Evolutionary conservation across 225 moss, liverwort and hornwort species (phyloP).

Genomic region (Pseudoscleropodium purum): DNA sequence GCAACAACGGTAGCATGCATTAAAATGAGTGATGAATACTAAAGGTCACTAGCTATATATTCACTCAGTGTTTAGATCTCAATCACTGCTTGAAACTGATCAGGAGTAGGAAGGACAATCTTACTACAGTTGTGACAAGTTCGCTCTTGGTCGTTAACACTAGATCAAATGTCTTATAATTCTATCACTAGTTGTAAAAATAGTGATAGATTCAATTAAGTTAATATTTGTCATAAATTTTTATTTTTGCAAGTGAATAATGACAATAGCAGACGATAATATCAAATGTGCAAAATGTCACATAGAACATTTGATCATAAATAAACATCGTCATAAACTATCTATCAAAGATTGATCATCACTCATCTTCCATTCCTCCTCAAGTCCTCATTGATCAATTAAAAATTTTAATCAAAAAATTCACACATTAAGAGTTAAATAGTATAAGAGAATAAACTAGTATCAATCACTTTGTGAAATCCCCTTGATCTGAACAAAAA

Average conservation of each 20-base stretch:
- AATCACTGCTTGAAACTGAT: no score
- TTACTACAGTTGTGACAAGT: not conserved
- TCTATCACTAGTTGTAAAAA: not conserved
- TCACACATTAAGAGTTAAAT: rapidly evolving
- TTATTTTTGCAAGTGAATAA: not conserved
- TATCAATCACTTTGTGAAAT: rapidly evolving
- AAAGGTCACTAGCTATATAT: not conserved
- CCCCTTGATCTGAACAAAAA: not conserved
- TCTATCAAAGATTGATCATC: not conserved
- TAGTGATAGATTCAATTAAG: no score
- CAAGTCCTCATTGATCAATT: rapidly evolving
- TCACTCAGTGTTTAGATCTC: not conserved
- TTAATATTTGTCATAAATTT: not conserved
- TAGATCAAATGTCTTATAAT: not conserved
- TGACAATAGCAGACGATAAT: not conserved
- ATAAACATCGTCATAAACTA: not conserved
- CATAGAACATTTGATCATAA: not conserved
- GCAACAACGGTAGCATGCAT: not conserved
- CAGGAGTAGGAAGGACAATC: not conserved
- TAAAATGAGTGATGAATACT: not conserved
- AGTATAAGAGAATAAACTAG: rapidly evolving
- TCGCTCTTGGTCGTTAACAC: rapidly evolving
- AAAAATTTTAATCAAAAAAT: no score
- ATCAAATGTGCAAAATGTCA: not conserved
- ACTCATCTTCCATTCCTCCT: rapidly evolving